These are phyloP conservation scores for Phialemoniopsis sp. DNA, from an alignment of 2,329 filamentous ascomycete genomes.

Conservation along the genomic window DNA sequence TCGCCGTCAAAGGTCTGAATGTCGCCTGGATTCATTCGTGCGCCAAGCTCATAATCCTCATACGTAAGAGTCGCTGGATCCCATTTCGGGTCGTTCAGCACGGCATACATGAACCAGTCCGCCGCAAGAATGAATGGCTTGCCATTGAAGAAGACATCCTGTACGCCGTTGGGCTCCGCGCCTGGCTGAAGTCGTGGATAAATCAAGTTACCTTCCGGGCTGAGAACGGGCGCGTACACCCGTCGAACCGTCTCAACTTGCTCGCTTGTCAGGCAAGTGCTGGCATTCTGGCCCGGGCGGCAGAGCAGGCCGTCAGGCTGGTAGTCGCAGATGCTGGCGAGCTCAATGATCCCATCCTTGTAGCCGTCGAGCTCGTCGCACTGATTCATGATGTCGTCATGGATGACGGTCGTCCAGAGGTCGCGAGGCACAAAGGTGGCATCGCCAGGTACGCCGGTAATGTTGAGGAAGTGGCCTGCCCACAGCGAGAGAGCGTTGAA, in stretches of 20 bases:
- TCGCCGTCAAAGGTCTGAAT: slow-evolving; percentile 25
- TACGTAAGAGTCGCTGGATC: slow-evolving; percentile 28
- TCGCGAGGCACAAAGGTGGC: slow-evolving; percentile 1
- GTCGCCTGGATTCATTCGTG: slow-evolving; percentile 12
- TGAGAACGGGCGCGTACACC: slow-evolving; percentile 4
- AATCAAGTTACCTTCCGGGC: slow-evolving; percentile 34
- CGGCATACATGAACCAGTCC: slow-evolving; percentile 43
- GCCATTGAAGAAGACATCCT: slow-evolving; percentile 33
- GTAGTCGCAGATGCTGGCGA: slow-evolving; percentile 5
- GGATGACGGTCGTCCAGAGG: slow-evolving; percentile 5
- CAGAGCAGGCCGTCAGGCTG: slow-evolving; percentile 3
- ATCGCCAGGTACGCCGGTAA: slow-evolving; percentile 20
- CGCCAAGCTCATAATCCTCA: slow-evolving; percentile 24
- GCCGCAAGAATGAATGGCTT: slow-evolving; percentile 32
- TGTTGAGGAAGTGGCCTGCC: slow-evolving; percentile 38
- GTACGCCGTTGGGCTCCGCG: slow-evolving; percentile 32
- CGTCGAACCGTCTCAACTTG: slow-evolving; percentile 4
- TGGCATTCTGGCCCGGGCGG: too few species aligned
- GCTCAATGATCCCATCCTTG: slow-evolving; percentile 7
- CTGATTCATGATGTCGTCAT: slow-evolving; percentile 5
- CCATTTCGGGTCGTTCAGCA: slow-evolving; percentile 39
- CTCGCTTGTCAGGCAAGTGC: slow-evolving; percentile 3
- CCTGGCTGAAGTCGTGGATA: slow-evolving; percentile 48
- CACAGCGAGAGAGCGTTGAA: slow-evolving; percentile 26
- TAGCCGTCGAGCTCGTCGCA: slow-evolving; percentile 8